These are phyloP conservation scores for Mariannaea sp. DNA, from an alignment of 2,329 filamentous ascomycete species.

Conservation along the genomic window DNA sequence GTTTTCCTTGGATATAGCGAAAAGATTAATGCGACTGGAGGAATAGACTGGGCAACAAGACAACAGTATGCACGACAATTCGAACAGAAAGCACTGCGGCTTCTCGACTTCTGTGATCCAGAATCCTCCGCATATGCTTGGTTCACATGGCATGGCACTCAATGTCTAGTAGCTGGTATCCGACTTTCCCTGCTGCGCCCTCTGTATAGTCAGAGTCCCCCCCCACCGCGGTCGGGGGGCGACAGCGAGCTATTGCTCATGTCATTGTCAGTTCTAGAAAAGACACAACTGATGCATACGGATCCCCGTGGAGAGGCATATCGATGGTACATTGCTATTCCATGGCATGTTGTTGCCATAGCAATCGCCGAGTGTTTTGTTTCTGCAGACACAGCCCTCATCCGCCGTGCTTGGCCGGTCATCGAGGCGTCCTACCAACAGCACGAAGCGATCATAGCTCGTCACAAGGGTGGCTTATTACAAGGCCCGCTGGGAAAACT, in stretches of 20 bases:
- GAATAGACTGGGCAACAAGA: not conserved
- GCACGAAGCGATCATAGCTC: not conserved
- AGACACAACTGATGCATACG: slow-evolving; percentile 14
- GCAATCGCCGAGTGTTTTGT: slow-evolving; percentile 21
- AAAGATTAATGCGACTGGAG: not conserved
- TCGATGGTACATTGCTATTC: slow-evolving; percentile 18
- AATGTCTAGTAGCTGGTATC: slow-evolving; percentile 18
- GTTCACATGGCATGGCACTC: slow-evolving; percentile 24
- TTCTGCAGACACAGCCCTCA: slow-evolving; percentile 9
- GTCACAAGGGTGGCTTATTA: not conserved
- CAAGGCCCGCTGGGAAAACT: slow-evolving; percentile 3
- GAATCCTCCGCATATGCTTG: slow-evolving; percentile 19
- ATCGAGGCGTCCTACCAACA: slow-evolving; percentile 18
- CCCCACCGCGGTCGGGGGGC: not conserved
- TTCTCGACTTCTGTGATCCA: slow-evolving; percentile 22
- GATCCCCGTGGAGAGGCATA: slow-evolving; percentile 21
- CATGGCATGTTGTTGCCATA: slow-evolving; percentile 19
- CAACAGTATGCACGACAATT: slow-evolving; percentile 9
- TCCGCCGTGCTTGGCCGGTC: slow-evolving; percentile 16
- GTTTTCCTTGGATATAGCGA: not conserved
- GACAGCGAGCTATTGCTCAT: slow-evolving; percentile 11
- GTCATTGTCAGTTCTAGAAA: slow-evolving; percentile 7
- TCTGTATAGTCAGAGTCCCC: not conserved
- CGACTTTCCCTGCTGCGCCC: slow-evolving; percentile 9
- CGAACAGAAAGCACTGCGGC: slow-evolving; percentile 8